Evolutionary conservation across 2,329 filamentous ascomycete genomes (phyloP).

Genomic region (Chaetomiaceae sp.): DNA sequence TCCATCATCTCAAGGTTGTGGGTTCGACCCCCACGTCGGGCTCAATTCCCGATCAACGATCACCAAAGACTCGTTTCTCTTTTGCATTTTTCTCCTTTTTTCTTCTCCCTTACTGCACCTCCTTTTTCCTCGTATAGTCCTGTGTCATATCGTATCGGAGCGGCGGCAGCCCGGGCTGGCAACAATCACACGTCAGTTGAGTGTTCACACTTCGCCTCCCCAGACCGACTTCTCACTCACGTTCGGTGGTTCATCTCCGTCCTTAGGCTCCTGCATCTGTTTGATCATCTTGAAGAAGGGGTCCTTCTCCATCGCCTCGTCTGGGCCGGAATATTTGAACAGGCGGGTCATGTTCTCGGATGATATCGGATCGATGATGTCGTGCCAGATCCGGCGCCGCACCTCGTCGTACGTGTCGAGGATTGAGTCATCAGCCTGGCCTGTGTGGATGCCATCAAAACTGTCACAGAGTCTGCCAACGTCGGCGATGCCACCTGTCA

Average conservation of each 20-base stretch:
- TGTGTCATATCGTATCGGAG: slow-evolving; percentile 22
- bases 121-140: too few relatives aligned
- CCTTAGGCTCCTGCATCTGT: slow-evolving; percentile 9
- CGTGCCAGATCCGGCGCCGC: slow-evolving; percentile 34
- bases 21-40: slow-evolving; percentile 21
- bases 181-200: neutral
- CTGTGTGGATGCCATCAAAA: slow-evolving; percentile 38
- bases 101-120: too few relatives aligned
- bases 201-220: neutral
- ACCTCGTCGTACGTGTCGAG: slow-evolving; percentile 40
- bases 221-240: neutral
- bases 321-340: slow-evolving; percentile 18
- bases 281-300: slow-evolving; percentile 25
- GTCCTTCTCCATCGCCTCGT: slow-evolving; percentile 25
- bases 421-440: slow-evolving; percentile 35
- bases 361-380: slow-evolving; percentile 24
- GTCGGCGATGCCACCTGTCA: slow-evolving; percentile 47
- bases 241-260: neutral
- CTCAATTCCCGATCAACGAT: slow-evolving; percentile 17
- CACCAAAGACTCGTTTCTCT: too few relatives aligned
- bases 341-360: slow-evolving; percentile 24
- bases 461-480: slow-evolving; percentile 45
- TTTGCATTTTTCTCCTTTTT: too few relatives aligned
- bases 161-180: slow-evolving; percentile 11
- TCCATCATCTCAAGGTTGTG: slow-evolving; percentile 20